phyloP scores from a whole-genome alignment of 2,329 filamentous ascomycete genomes.

The Xylaria sp. region DNA sequence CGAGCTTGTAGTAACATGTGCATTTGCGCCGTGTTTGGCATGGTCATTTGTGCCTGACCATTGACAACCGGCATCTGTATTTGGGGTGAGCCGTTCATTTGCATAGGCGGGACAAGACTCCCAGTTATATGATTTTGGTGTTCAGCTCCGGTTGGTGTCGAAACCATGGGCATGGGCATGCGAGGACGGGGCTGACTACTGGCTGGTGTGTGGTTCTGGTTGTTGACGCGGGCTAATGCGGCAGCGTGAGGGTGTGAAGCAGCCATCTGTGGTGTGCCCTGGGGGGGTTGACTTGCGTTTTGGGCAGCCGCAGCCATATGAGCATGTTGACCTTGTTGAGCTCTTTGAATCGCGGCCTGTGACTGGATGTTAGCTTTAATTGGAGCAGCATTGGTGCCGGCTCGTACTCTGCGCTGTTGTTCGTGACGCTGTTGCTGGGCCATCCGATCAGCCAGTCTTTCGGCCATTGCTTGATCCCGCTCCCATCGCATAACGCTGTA shows the following conservation, averaged over 20 bases:
- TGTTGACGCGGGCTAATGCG: slow-evolving; percentile 48
- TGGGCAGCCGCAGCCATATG: slow-evolving; percentile 52
- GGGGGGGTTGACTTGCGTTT: slow-evolving; percentile 43
- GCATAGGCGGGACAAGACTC: slow-evolving; percentile 59
- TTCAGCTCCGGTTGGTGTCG: slow-evolving; percentile 55
- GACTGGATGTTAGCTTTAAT: slow-evolving; percentile 37
- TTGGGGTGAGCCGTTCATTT: slow-evolving; percentile 70
- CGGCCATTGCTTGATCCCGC: slow-evolving; percentile 72
- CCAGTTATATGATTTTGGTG: slow-evolving; percentile 56
- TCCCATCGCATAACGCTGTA: slow-evolving; percentile 91
- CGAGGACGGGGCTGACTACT: slow-evolving; percentile 55
- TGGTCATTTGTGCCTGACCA: slow-evolving; percentile 65
- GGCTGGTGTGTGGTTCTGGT: slow-evolving; percentile 52
- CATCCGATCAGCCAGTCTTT: slow-evolving; percentile 66
- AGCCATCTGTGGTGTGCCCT: slow-evolving; percentile 44
- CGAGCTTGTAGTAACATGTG: slow-evolving; percentile 67
- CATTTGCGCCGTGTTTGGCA: slow-evolving; percentile 52
- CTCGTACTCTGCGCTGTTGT: slow-evolving; percentile 59
- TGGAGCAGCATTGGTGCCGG: slow-evolving; percentile 27
- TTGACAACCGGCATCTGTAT: slow-evolving; percentile 70
- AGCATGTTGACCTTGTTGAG: slow-evolving; percentile 50
- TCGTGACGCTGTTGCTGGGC: slow-evolving; percentile 61
- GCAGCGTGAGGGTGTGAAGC: slow-evolving; percentile 43
- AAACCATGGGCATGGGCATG: slow-evolving; percentile 56
- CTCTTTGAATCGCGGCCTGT: slow-evolving; percentile 53